These are phyloP conservation scores for Fusarium sp. DNA, from an alignment of 2,329 filamentous ascomycete species.

Conservation along the genomic window DNA sequence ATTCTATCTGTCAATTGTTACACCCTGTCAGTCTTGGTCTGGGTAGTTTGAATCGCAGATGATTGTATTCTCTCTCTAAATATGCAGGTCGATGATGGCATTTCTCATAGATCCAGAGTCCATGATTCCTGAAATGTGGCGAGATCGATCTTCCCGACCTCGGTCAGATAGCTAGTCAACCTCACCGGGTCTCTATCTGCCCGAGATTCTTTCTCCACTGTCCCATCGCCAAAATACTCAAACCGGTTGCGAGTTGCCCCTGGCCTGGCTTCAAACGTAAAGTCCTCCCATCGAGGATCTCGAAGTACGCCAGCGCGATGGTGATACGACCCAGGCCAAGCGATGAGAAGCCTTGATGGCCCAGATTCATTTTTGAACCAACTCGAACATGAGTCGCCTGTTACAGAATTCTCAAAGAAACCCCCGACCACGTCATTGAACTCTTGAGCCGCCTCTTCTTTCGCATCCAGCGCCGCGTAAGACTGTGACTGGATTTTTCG, in stretches of 20 bases:
- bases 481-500: constrained; percentile 5
- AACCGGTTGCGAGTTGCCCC: not conserved
- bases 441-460: not conserved
- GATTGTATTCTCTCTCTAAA: not conserved
- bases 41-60: not conserved
- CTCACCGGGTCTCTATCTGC: not conserved
- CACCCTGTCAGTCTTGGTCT: not conserved
- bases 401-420: constrained; percentile 6
- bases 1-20: not conserved
- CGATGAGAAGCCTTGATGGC: not conserved
- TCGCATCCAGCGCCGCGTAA: not conserved
- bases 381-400: constrained; percentile 6
- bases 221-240: constrained; percentile 6
- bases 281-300: constrained; percentile 10
- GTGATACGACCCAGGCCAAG: constrained; percentile 9
- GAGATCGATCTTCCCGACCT: not conserved
- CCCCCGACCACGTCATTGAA: constrained; percentile 16
- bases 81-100: not conserved
- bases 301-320: not conserved
- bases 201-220: not conserved
- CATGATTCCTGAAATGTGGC: not conserved
- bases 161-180: not conserved
- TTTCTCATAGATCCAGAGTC: not conserved
- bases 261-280: not conserved
- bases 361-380: constrained; percentile 15